phyloP scores from a whole-genome alignment of 2,329 filamentous ascomycete species.

The Cytospora paraplurivora region DNA sequence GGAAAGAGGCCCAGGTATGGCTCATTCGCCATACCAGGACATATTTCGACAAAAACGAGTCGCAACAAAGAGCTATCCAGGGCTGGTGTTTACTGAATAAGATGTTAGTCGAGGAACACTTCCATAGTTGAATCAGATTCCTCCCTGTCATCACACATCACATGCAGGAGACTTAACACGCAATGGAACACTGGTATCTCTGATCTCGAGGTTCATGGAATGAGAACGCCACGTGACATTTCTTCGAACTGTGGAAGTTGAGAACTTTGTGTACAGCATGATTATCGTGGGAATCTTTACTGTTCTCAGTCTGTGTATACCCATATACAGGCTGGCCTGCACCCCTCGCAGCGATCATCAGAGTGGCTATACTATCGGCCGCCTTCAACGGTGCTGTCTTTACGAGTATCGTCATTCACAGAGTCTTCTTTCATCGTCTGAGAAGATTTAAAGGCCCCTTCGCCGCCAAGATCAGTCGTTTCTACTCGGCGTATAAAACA shows the following conservation, averaged over 20 bases:
- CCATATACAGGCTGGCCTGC: neutral
- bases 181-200: too few relatives aligned
- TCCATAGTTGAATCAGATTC: too few relatives aligned
- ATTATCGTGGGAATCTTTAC: neutral
- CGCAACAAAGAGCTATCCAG: too few relatives aligned
- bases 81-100: too few relatives aligned
- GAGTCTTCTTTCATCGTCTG: slow-evolving; percentile 44
- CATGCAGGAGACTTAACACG: too few relatives aligned
- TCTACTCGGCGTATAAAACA: slow-evolving; percentile 51
- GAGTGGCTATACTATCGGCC: slow-evolving; percentile 4
- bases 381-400: slow-evolving; percentile 30
- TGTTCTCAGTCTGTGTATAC: neutral
- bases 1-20: too few relatives aligned
- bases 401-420: slow-evolving; percentile 41
- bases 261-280: slow-evolving; percentile 10
- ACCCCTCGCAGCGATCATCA: neutral
- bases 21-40: too few relatives aligned
- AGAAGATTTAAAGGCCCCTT: slow-evolving; percentile 46
- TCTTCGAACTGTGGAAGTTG: slow-evolving; percentile 15
- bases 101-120: too few relatives aligned
- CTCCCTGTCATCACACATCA: too few relatives aligned
- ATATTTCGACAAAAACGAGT: too few relatives aligned
- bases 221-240: neutral
- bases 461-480: slow-evolving; percentile 42
- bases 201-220: too few relatives aligned